phyloP scores from a whole-genome alignment of 2,329 filamentous ascomycete species.

The Talaromyces sp. region DNA sequence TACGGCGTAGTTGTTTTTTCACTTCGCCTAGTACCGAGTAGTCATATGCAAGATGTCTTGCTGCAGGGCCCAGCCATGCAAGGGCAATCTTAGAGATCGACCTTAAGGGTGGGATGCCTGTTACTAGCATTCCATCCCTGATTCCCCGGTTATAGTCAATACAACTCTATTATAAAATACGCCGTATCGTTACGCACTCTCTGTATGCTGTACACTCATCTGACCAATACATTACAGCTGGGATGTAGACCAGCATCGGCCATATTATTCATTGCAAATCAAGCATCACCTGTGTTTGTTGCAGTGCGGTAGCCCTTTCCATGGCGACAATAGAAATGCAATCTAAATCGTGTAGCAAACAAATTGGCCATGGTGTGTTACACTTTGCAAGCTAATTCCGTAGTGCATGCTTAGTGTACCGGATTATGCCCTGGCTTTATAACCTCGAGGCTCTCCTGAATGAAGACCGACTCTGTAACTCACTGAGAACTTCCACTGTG shows the following conservation, averaged over 20 bases:
- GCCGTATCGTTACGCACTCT: neutral
- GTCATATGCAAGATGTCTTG: constrained; percentile 29
- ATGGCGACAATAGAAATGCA: neutral
- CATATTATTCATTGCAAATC: neutral
- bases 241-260: neutral
- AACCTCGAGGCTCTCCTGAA: constrained; percentile 1
- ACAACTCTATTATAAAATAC: constrained; percentile 1
- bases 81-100: constrained; percentile 20
- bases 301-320: neutral
- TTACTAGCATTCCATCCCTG: constrained; percentile 12
- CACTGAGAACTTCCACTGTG: neutral
- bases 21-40: neutral
- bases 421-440: constrained; percentile 1
- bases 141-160: constrained; percentile 8
- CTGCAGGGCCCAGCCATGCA: constrained; percentile 20
- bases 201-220: neutral
- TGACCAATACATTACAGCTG: neutral
- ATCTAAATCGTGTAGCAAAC: neutral
- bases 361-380: neutral
- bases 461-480: neutral
- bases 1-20: constrained; percentile 11
- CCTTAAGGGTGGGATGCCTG: constrained; percentile 13
- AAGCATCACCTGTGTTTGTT: neutral
- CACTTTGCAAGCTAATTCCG: constrained; percentile 8
- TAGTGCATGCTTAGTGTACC: constrained; percentile 14